Conservation (phyloP, 768 basidiomycete species). For the Sarcodon aspratus region DNA sequence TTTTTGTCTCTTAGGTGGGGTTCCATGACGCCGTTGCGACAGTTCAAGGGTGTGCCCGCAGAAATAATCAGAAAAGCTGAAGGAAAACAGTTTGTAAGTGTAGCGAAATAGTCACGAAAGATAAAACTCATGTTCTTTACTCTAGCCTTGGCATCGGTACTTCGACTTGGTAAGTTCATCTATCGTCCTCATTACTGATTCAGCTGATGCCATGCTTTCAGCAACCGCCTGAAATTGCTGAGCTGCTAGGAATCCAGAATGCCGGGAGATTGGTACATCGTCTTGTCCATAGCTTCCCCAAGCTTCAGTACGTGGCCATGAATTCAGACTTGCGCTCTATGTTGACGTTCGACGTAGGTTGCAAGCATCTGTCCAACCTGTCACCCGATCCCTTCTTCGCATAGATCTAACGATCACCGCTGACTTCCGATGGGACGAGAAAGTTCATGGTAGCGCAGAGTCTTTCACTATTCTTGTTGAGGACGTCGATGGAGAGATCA, state of each 20-base stretch:
- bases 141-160: constrained; percentile 92
- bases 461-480: constrained; percentile 92
- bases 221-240: constrained; percentile 86
- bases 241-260: constrained; percentile 88
- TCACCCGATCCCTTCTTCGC: constrained; percentile 85
- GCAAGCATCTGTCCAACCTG: constrained; percentile 93
- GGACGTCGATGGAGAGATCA: constrained; percentile 94
- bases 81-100: constrained; percentile 88
- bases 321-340: background rate
- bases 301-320: constrained; percentile 55
- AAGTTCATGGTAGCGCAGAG: constrained; percentile 81
- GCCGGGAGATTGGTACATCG: constrained; percentile 88
- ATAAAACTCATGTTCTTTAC: background rate
- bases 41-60: constrained; percentile 84
- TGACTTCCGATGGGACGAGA: constrained; percentile 98
- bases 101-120: no score
- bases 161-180: constrained; percentile 59
- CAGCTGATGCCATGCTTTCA: constrained; percentile 10
- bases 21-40: constrained; percentile 93
- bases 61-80: constrained; percentile 88
- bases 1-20: constrained; percentile 59
- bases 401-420: constrained; percentile 91
- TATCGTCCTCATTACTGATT: background rate
- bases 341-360: constrained; percentile 32
- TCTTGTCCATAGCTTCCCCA: constrained; percentile 93